Evolutionary conservation across 164 flowering plant species (phyloP), one percentile per base, ranked within the genome.

Genomic region (Piper betle): DNA sequence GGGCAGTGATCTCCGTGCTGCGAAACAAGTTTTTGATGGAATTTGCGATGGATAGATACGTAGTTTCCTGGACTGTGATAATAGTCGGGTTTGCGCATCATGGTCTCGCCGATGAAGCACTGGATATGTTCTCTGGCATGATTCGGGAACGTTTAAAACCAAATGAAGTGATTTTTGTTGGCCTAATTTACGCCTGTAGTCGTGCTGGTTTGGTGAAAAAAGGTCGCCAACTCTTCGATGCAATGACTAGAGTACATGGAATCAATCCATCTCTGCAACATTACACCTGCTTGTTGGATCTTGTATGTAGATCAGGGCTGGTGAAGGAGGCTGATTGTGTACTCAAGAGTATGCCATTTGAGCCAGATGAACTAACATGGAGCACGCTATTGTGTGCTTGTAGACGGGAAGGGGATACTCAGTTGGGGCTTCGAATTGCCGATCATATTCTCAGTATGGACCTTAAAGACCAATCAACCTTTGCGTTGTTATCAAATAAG

Each of bases 311-410:
- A 54, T 84, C 93, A 16, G 96, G 96, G 25, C 80, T 71, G 58
- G 84, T 91, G 59, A 75, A 64, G 57, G 90, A 88, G 74, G 96
- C 97, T 50, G 81, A 85, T 54, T 60, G 76, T 62, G 55, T 91
- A 19, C 71, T 88, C 9, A 73, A 72, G 16, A 62, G 72, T 25
- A 84, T 85, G 92, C 94, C 94, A 50, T 83, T 79, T 43, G 54
- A 81, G 67, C 88, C 91, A 37, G 97, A 91, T 79, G 97, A 91
- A 71, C 82, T 94, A 55, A 79, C 80, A 11, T 91, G 96, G 94
- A 88, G 85, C 57, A 78, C 94, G 64, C 62, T 91, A 39, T 54
- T 88, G 60, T 85, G 94, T 75, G 85, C 97, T 61, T 91, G 86
- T 71, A 77, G 73, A 71, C 81, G 62, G 15, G 79, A 82, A 67